Base-by-base conservation (phyloP, 805 yeast species). In the Clavispora fructus region DNA sequence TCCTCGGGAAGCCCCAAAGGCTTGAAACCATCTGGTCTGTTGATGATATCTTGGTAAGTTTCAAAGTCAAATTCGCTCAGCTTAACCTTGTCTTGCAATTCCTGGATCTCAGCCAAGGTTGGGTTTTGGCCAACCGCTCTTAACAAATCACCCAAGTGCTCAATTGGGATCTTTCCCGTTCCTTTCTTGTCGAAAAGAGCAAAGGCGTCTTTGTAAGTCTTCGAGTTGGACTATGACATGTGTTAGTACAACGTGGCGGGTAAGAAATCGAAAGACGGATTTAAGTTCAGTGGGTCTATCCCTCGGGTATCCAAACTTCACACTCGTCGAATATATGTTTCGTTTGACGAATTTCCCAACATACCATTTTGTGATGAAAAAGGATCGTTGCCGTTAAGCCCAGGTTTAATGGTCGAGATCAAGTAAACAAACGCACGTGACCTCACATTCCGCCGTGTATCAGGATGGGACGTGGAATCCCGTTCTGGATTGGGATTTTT, bases 101-200 rank as follows among this genome's bases (percentile, higher is more conserved):
- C 75, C n/a, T 71, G 53, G 52, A 90, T 86, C 69, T 90, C 96
- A 19, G 91, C 86, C 59, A 89, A 78, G 4, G 99, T 91, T 53
- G 99, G 99, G 73, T 94, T 94, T 74, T 92, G 98, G 35, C 99
- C 99, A 50, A 94, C 91, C 1, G 99, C 97, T 64, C 99, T 81
- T 50, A 94, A 78, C 57, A 94, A 78, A 62, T 94, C 99, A 31
- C 98, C 99, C 42, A 94, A 77, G 50, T 87, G 83, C 52, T 85
- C 87, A 50, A 79, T 75, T 13, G 97, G 82, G 46, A 94, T 94
- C 65, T 83, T 79, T 14, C 98, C 99, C 33, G 92, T 87, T 27
- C 97, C 98, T 63, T 91, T 88, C 70, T 90, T 91, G 73, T 94
- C 99, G 63, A 92, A 94, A 40, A 94, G 81, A 11, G 98, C 94